phyloP scores from a whole-genome alignment of 176 grass and related monocot species.

The Microstegium vimineum region DNA sequence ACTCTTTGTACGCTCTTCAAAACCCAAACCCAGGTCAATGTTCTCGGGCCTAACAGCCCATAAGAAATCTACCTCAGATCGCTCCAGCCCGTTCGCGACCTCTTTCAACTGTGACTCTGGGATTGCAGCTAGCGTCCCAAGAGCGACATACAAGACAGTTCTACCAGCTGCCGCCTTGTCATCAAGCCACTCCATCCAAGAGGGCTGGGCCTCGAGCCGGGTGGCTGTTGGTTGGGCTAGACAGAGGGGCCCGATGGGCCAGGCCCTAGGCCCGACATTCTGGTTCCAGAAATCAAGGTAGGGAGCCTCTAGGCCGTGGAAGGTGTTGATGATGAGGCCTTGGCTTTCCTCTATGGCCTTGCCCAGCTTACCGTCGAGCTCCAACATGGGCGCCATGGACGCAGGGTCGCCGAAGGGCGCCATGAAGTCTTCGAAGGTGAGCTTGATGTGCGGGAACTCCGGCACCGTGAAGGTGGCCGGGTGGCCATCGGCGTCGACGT shows the following conservation, averaged over 20 bases:
- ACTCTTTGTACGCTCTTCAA: constrained; percentile 20
- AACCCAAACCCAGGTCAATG: constrained; percentile 16
- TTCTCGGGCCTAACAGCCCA: constrained; percentile 39
- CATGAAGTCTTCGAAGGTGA: constrained; percentile 46
- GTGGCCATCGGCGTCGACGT: neutral
- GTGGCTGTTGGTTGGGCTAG: neutral
- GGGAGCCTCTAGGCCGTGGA: constrained; percentile 38
- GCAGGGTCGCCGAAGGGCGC: constrained; percentile 55
- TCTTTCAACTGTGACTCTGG: constrained; percentile 34
- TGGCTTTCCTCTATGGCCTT: constrained; percentile 5
- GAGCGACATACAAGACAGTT: constrained; percentile 50
- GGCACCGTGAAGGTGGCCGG: constrained; percentile 42
- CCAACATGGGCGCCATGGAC: constrained; percentile 23
- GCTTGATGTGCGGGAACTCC: constrained; percentile 47
- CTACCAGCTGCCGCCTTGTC: constrained; percentile 11
- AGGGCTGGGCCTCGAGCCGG: neutral
- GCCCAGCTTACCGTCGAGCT: constrained; percentile 22
- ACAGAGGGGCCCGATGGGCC: constrained; percentile 55
- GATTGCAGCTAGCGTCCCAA: constrained; percentile 39
- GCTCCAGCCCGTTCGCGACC: constrained; percentile 38
- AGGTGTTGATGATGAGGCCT: constrained; percentile 47
- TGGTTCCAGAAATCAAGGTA: constrained; percentile 50
- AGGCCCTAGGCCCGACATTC: neutral
- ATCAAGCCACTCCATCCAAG: constrained; percentile 50
- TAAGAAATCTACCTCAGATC: constrained; percentile 40